Percentiles rank a stretch among this genome's conserved stretches.
Evolutionary conservation across 257 asterid genomes (phyloP).

Genomic region (Solanum dulcamara): DNA sequence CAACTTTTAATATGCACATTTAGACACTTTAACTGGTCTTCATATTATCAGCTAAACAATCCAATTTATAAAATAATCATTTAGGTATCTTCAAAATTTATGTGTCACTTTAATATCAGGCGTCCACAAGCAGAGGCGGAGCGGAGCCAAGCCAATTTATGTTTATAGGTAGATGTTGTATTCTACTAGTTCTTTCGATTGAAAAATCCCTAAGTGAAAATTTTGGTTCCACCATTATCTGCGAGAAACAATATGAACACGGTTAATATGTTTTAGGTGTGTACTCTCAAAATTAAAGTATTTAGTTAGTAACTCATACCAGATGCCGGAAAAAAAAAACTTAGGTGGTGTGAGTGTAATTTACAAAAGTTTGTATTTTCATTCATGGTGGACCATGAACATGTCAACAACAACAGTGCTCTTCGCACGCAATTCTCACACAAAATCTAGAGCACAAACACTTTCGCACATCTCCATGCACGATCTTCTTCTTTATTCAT

Average conservation of each 20-base stretch:
- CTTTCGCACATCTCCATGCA: not conserved
- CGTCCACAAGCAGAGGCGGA: too few species aligned
- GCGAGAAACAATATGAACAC: too few species aligned
- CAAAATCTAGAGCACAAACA: not conserved
- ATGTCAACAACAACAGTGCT: not conserved
- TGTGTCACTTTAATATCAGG: rapidly evolving
- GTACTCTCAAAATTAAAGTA: too few species aligned
- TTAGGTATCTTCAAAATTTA: not conserved
- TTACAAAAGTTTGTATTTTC: not conserved
- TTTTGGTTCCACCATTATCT: too few species aligned
- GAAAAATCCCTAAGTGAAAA: too few species aligned
- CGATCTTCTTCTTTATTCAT: not conserved
- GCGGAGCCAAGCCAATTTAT: too few species aligned
- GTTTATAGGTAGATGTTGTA: too few species aligned
- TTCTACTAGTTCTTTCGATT: too few species aligned
- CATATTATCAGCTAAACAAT: rapidly evolving
- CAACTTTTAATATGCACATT: not conserved
- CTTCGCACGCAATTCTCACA: not conserved
- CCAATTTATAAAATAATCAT: not conserved
- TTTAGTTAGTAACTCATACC: too few species aligned
- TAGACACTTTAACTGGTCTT: rapidly evolving
- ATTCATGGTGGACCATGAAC: not conserved
- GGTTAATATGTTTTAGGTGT: too few species aligned
- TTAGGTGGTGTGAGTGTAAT: not conserved
- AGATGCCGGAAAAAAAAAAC: too few species aligned